Evolutionary conservation across 2,329 filamentous ascomycete species (phyloP).

Genomic region (Apiospora arundinis): DNA sequence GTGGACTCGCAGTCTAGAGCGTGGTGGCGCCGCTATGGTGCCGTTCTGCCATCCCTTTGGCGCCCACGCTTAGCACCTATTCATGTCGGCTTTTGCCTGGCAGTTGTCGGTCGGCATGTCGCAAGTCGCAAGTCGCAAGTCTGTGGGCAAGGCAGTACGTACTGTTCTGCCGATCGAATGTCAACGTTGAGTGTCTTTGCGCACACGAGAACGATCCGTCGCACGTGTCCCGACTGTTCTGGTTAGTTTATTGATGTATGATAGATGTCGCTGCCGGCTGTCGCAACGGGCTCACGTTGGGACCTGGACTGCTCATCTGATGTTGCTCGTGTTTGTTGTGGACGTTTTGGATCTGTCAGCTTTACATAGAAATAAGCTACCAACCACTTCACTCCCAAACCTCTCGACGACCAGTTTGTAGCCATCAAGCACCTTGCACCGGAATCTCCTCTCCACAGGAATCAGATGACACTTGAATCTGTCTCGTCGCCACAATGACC

Average conservation of each 20-base stretch:
- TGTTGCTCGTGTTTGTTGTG: not conserved
- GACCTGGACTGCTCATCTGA: not conserved
- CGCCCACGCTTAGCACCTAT: conserved; percentile 29
- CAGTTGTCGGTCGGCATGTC: not conserved
- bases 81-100: conserved; percentile 16
- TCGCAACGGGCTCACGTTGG: not conserved
- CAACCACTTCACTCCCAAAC: not conserved
- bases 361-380: not conserved
- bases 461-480: conserved; percentile 11
- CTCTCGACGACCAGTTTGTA: not conserved
- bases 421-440: not conserved
- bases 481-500: conserved; percentile 17
- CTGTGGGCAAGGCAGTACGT: not conserved
- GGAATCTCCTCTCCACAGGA: not conserved
- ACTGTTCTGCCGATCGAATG: not conserved
- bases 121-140: not conserved
- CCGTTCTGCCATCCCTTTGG: conserved; percentile 32
- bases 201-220: not conserved
- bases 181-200: too few species aligned
- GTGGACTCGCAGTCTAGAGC: conserved; percentile 1
- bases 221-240: conserved; percentile 12
- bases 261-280: not conserved
- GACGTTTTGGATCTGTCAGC: not conserved
- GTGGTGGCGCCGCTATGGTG: conserved; percentile 25
- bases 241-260: not conserved